Percentiles rank a stretch among this genome's conserved stretches.
These are phyloP conservation scores for Pistacia vera DNA, from an alignment of 345 rosid species.

Conservation along the genomic window DNA sequence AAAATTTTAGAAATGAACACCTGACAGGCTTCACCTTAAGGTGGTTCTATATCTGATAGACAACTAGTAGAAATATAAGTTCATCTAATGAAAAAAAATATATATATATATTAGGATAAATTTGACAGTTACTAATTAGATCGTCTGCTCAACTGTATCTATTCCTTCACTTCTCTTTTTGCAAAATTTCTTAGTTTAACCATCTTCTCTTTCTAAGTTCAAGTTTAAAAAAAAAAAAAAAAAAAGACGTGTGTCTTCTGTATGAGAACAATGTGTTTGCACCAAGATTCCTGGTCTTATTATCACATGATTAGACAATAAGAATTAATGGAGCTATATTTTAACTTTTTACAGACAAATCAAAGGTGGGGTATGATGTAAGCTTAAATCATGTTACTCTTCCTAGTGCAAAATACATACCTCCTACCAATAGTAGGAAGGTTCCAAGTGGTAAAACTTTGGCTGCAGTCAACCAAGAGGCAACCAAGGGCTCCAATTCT, in stretches of 20 bases:
- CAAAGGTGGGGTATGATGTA: constrained; percentile 37
- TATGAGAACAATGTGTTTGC: background rate
- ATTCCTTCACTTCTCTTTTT: background rate
- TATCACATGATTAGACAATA: constrained; percentile 1
- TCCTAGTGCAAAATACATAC: constrained; percentile 35
- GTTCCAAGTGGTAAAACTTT: constrained; percentile 36
- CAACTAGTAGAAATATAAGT: background rate
- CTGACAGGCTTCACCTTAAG: background rate
- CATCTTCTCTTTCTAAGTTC: background rate
- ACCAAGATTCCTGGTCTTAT: background rate
- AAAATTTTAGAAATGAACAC: background rate
- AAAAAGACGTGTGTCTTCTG: background rate
- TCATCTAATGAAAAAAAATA: background rate
- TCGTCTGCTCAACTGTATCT: background rate
- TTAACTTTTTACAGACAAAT: constrained; percentile 53
- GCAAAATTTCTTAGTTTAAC: background rate
- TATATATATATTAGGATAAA: background rate
- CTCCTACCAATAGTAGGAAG: constrained; percentile 46
- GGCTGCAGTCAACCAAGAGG: constrained; percentile 34
- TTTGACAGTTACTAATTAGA: constrained; percentile 1
- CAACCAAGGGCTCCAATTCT: constrained; percentile 41
- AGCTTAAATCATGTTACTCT: constrained; percentile 22
- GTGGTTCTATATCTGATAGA: background rate
- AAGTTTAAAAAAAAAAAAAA: background rate
- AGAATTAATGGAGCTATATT: constrained; percentile 28